A percentile compares a stretch with the other conserved stretches of the same genome.
These are phyloP conservation scores for Orbilia brochopaga DNA, from an alignment of 2,329 filamentous ascomycete species.

Conservation along the genomic window DNA sequence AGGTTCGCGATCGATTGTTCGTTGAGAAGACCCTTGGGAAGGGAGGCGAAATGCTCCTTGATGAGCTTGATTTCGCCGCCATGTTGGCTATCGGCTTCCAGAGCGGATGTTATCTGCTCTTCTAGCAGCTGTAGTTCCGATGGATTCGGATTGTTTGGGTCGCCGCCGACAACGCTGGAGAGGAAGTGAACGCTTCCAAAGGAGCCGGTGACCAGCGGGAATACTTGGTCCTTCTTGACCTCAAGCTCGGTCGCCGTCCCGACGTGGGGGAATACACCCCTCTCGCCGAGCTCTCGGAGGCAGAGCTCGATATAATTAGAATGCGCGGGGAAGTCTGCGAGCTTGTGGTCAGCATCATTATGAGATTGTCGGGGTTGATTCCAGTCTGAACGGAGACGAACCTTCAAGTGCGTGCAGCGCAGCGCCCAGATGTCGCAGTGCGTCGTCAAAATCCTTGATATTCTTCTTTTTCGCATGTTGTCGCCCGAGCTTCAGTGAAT, in stretches of 20 bases:
- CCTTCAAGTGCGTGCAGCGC: constrained; percentile 86
- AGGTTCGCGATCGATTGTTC: constrained; percentile 75
- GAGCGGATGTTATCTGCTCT: constrained; percentile 88
- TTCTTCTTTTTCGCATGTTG: constrained; percentile 70
- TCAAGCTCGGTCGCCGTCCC: constrained; percentile 73
- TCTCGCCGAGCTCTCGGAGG: constrained; percentile 83
- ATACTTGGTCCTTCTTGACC: constrained; percentile 73
- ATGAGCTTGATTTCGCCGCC: constrained; percentile 81
- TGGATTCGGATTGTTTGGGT: constrained; percentile 87
- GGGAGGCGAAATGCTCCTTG: constrained; percentile 81
- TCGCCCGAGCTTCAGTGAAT: constrained; percentile 82
- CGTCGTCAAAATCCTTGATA: constrained; percentile 81
- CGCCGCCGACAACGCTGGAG: constrained; percentile 71
- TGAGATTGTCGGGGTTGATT: background rate
- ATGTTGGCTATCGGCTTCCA: constrained; percentile 76
- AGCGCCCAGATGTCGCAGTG: constrained; percentile 83
- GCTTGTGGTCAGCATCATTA: constrained; percentile 8
- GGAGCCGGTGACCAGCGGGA: constrained; percentile 80
- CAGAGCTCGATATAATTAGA: constrained; percentile 91
- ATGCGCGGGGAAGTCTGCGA: constrained; percentile 81
- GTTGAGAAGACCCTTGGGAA: constrained; percentile 76
- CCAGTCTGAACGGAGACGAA: constrained; percentile 56
- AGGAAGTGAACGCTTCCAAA: constrained; percentile 84
- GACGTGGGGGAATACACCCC: constrained; percentile 83
- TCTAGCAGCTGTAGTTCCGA: constrained; percentile 88